Evolutionary conservation across 352 stramenopile species (phyloP).

Genomic region (Blastocystis sp.): DNA sequence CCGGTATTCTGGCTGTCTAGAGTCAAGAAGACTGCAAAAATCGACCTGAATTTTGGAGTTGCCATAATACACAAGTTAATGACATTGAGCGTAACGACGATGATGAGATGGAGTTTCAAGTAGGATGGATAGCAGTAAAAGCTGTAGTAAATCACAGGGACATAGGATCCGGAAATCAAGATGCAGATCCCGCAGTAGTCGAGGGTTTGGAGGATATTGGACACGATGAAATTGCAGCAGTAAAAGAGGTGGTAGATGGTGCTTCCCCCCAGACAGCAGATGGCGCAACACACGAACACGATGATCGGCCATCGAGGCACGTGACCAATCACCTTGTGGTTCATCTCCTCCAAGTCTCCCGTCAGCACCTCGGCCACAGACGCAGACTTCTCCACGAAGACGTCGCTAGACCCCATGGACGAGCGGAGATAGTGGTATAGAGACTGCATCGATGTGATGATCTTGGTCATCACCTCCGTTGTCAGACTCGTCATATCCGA

Average conservation of each 20-base stretch:
- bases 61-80: constrained; percentile 56
- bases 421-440: constrained; percentile 5
- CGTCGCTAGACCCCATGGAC: not conserved
- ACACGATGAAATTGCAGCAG: not conserved
- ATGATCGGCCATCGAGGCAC: constrained; percentile 59
- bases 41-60: constrained; percentile 45
- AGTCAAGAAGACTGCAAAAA: not conserved
- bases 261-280: constrained; percentile 42
- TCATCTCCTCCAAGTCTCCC: not conserved
- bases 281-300: constrained; percentile 40
- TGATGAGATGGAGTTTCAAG: constrained; percentile 43
- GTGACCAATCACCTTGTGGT: not conserved
- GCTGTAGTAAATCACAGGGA: constrained; percentile 59
- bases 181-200: constrained; percentile 63
- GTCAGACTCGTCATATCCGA: not conserved
- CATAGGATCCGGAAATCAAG: constrained; percentile 59
- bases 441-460: not conserved
- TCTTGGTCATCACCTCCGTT: not conserved
- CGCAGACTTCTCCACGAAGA: not conserved
- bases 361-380: not conserved
- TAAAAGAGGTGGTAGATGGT: constrained; percentile 56
- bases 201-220: constrained; percentile 45
- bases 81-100: constrained; percentile 48
- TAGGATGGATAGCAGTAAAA: constrained; percentile 54
- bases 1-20: constrained; percentile 37